Evolutionary conservation across 2,329 filamentous ascomycete genomes (phyloP).

Genomic region (Monosporascus sp.): DNA sequence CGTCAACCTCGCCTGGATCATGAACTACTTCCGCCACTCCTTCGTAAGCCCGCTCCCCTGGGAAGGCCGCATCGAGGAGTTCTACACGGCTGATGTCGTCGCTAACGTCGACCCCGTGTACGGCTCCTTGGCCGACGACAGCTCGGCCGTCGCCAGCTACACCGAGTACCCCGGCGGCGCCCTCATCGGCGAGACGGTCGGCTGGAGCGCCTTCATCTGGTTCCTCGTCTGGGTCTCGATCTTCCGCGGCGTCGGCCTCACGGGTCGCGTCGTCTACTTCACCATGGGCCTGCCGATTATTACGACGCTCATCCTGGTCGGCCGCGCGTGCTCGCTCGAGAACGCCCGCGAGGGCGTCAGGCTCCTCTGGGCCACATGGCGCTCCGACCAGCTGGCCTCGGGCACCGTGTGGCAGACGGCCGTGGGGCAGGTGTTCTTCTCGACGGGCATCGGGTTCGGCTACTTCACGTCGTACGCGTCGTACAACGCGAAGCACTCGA

Average conservation of each 20-base stretch:
- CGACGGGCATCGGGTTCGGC: conserved; percentile 53
- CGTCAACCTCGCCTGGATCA: conserved; percentile 53
- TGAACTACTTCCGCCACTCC: conserved; percentile 52
- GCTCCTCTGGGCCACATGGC: conserved; percentile 41
- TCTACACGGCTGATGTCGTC: conserved; percentile 46
- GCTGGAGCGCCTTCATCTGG: conserved; percentile 54
- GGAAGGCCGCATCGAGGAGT: conserved; percentile 44
- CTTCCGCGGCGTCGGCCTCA: conserved; percentile 52
- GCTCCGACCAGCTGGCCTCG: conserved; percentile 42
- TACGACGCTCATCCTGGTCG: conserved; percentile 51
- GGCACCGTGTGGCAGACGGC: conserved; percentile 56
- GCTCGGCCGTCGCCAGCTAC: conserved; percentile 35
- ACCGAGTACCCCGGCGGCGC: conserved; percentile 40
- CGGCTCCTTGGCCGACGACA: conserved; percentile 33
- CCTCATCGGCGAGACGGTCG: conserved; percentile 51
- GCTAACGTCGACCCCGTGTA: conserved; percentile 37
- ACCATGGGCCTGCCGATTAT: conserved; percentile 57
- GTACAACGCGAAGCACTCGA: conserved; percentile 52
- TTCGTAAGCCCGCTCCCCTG: conserved; percentile 52
- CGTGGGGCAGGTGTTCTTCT: conserved; percentile 55
- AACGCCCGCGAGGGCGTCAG: conserved; percentile 49
- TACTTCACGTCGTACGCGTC: conserved; percentile 55
- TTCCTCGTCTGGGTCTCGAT: conserved; percentile 56
- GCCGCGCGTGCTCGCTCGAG: conserved; percentile 46
- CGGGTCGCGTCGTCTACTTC: conserved; percentile 55